Percentiles rank a stretch among this genome's conserved stretches.
Conservation (phyloP, 140 eudicot genomes). For the Erigeron philadelphicus region DNA sequence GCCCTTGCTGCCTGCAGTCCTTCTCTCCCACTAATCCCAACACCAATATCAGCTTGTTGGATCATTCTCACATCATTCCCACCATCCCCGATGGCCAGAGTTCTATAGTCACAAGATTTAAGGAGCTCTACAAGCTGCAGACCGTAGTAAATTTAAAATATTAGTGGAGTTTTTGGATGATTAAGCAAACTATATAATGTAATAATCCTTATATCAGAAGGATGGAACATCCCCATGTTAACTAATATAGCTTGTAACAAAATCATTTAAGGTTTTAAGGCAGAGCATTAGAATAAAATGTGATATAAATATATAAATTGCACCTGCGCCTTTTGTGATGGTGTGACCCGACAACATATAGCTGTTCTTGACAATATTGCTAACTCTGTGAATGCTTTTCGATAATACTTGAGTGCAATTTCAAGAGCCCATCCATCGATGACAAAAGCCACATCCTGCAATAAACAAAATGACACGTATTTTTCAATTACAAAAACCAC, state of each 20-base stretch:
- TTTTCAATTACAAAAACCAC: constrained; percentile 12
- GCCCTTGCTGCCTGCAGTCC: constrained; percentile 98
- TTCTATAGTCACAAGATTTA: constrained; percentile 85
- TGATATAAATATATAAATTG: constrained; percentile 4
- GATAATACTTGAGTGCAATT: constrained; percentile 75
- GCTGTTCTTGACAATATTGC: constrained; percentile 93
- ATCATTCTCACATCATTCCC: constrained; percentile 99
- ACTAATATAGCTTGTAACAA: neutral
- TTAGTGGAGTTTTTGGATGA: constrained; percentile 4
- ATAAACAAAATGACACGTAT: constrained; percentile 7
- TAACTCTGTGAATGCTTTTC: constrained; percentile 79
- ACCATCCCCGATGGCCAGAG: constrained; percentile 97
- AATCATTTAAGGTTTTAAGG: neutral
- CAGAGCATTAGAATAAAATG: neutral
- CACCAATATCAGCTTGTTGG: constrained; percentile 98
- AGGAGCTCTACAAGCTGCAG: constrained; percentile 81
- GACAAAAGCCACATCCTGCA: constrained; percentile 94
- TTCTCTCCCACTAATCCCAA: constrained; percentile 98
- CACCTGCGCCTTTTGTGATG: constrained; percentile 99
- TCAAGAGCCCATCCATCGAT: constrained; percentile 99
- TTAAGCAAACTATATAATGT: constrained; percentile 4
- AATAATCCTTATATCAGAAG: constrained; percentile 1
- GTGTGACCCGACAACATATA: constrained; percentile 95
- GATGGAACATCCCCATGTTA: no score
- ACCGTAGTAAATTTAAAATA: neutral